Evolutionary conservation across 139 green algal species (phyloP).

Genomic region (Chlamydomonas incerta): DNA sequence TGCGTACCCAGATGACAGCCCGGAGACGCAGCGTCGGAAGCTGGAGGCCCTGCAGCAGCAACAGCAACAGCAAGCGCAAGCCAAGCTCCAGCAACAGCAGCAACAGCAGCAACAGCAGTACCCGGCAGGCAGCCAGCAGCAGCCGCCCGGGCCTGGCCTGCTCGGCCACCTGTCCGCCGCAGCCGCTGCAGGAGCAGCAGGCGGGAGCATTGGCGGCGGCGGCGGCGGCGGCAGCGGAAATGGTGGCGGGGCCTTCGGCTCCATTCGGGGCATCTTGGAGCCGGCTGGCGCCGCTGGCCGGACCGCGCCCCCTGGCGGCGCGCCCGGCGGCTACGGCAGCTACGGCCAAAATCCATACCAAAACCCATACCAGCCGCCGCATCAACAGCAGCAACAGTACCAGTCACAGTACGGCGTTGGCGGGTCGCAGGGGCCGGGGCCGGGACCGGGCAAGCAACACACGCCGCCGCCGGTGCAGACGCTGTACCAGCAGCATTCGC

Average conservation of each 20-base stretch:
- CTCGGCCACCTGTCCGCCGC: no score
- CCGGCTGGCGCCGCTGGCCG: no score
- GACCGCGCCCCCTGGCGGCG: no score
- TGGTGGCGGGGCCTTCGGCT: no score
- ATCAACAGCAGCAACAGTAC: neutral
- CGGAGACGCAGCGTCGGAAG: conserved; percentile 9
- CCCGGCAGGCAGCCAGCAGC: neutral
- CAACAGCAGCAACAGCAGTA: conserved; percentile 6
- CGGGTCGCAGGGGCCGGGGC: no score
- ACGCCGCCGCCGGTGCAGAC: neutral
- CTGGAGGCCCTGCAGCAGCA: neutral
- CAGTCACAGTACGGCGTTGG: neutral
- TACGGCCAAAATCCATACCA: neutral
- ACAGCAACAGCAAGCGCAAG: neutral
- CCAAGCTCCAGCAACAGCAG: neutral
- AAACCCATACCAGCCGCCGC: neutral
- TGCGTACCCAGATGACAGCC: conserved; percentile 24
- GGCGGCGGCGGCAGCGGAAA: neutral
- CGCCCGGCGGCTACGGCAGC: no score
- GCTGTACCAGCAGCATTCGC: no score
- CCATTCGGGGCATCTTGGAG: neutral
- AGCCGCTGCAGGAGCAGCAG: no score
- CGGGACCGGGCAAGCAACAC: neutral
- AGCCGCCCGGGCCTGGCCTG: no score
- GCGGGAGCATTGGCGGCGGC: neutral